These are phyloP conservation scores for Fusarium annulatum DNA, from an alignment of 2,329 filamentous ascomycete genomes.

Conservation along the genomic window DNA sequence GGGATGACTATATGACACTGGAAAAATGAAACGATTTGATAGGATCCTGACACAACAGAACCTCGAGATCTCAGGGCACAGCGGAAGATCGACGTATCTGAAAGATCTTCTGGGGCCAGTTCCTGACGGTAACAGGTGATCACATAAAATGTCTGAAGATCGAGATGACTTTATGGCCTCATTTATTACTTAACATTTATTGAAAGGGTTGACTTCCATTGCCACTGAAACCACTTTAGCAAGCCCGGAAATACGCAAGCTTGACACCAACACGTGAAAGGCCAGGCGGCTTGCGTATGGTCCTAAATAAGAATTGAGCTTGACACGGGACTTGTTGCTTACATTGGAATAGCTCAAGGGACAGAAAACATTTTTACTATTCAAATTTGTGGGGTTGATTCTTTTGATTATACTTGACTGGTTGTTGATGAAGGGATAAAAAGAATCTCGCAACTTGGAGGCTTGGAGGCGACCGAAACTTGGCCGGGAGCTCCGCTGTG, in stretches of 20 bases:
- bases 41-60: background rate
- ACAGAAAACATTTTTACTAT: background rate
- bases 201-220: constrained; percentile 1
- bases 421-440: background rate
- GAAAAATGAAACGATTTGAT: background rate
- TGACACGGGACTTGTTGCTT: constrained; percentile 1
- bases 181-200: constrained; percentile 16
- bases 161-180: constrained; percentile 11
- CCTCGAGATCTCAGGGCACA: background rate
- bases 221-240: constrained; percentile 19
- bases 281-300: background rate
- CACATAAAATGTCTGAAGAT: background rate
- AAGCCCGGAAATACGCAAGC: background rate
- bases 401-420: constrained; percentile 7
- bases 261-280: constrained; percentile 6
- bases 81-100: background rate
- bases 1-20: too few relatives aligned
- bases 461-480: constrained; percentile 34
- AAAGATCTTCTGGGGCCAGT: constrained; percentile 16
- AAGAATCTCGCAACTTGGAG: background rate
- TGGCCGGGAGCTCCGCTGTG: constrained; percentile 27
- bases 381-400: constrained; percentile 1
- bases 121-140: constrained; percentile 22
- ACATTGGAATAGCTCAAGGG: background rate
- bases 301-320: background rate